Evolutionary conservation across 352 stramenopile genomes (phyloP).

Genomic region (Aphanomyces invadans): DNA sequence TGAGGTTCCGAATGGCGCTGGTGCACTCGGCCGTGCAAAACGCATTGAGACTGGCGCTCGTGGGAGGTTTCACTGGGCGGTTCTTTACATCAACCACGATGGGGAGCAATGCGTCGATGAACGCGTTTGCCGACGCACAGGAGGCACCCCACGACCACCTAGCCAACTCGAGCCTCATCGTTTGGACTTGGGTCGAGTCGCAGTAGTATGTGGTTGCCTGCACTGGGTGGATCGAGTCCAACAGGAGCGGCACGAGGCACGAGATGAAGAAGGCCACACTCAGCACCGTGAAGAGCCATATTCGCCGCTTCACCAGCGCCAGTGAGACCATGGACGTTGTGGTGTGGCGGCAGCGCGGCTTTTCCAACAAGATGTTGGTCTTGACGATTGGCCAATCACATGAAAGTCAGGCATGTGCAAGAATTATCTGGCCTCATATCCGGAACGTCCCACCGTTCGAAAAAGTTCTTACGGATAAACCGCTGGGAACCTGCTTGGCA

Average conservation of each 20-base stretch:
- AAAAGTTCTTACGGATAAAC: neutral
- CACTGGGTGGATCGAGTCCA: neutral
- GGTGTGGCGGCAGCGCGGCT: neutral
- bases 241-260: constrained; percentile 8
- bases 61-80: constrained; percentile 1
- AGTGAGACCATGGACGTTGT: constrained; percentile 12
- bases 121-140: neutral
- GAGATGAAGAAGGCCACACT: constrained; percentile 19
- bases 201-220: constrained; percentile 5
- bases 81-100: constrained; percentile 14
- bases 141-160: neutral
- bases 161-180: neutral
- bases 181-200: neutral
- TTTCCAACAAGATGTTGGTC: neutral
- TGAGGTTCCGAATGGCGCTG: neutral
- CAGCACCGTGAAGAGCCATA: constrained; percentile 8
- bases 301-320: constrained; percentile 1
- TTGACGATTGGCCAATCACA: neutral
- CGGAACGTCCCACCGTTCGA: neutral
- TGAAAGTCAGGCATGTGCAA: neutral
- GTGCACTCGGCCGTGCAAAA: constrained; percentile 16
- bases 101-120: neutral
- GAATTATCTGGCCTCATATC: neutral
- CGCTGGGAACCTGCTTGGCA: too few species aligned
- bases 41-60: neutral